phyloP scores from a whole-genome alignment of 768 basidiomycete species.

The Kwoniella sp. region DNA sequence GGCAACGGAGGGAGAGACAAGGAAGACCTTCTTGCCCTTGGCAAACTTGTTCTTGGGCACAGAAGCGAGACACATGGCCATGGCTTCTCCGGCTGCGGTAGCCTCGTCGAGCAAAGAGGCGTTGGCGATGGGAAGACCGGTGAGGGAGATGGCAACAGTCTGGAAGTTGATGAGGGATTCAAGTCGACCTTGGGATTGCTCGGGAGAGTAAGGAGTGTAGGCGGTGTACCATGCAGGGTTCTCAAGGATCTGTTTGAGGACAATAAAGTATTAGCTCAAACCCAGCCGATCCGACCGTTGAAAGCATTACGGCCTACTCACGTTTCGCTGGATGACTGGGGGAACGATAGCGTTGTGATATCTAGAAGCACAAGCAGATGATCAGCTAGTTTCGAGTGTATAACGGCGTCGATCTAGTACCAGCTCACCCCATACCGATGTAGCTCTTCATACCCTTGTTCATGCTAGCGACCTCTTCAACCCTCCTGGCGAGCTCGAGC shows the following conservation, averaged over 20 bases:
- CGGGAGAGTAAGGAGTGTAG: constrained; percentile 94
- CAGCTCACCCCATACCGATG: constrained; percentile 82
- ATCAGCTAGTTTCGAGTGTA: constrained; percentile 13
- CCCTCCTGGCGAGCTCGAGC: constrained; percentile 74
- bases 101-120: constrained; percentile 94
- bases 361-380: constrained; percentile 8
- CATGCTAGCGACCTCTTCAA: constrained; percentile 71
- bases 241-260: constrained; percentile 60
- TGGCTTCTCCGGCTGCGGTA: constrained; percentile 91
- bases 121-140: constrained; percentile 92
- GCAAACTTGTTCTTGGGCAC: constrained; percentile 56
- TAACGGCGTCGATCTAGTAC: background rate
- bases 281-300: background rate
- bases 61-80: constrained; percentile 87
- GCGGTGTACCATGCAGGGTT: constrained; percentile 98
- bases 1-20: constrained; percentile 78
- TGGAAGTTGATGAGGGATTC: constrained; percentile 97
- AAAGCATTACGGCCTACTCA: constrained; percentile 27
- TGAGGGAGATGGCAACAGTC: constrained; percentile 92
- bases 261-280: background rate
- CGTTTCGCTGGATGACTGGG: constrained; percentile 88
- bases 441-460: constrained; percentile 88
- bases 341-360: constrained; percentile 94
- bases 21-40: constrained; percentile 76
- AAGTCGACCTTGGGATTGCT: constrained; percentile 97